Percentiles rank a stretch among this genome's conserved stretches.
phyloP scores from a whole-genome alignment of 371 early-diverging fungal genomes.

The Mortierella sp. region DNA sequence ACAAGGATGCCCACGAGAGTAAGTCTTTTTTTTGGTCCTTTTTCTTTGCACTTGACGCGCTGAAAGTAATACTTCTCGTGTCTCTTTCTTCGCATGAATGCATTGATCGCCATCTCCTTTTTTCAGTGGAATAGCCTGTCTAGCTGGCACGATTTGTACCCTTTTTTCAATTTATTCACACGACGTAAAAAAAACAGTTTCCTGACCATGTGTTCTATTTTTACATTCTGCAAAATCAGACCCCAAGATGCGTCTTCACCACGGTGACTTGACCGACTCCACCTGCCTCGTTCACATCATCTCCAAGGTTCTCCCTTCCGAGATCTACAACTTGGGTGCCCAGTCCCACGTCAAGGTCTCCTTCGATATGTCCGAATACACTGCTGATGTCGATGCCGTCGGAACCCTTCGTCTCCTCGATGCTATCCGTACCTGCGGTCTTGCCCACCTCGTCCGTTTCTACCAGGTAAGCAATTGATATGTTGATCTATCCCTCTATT shows the following conservation, averaged over 20 bases:
- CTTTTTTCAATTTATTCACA: too few relatives aligned
- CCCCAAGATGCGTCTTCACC: background rate
- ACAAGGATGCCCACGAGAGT: conserved; percentile 76
- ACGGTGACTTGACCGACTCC: background rate
- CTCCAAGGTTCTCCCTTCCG: background rate
- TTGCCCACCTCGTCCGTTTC: background rate
- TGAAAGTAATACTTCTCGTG: too few relatives aligned
- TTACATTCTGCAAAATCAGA: background rate
- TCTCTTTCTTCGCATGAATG: too few relatives aligned
- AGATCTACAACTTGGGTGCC: background rate
- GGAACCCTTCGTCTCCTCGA: background rate
- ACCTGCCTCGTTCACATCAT: background rate
- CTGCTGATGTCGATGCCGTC: background rate
- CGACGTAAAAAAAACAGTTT: too few relatives aligned
- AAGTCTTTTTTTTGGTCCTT: conserved; percentile 16
- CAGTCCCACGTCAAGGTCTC: background rate
- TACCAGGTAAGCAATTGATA: background rate
- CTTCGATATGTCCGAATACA: background rate
- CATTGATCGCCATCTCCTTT: too few relatives aligned
- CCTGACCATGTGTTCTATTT: too few relatives aligned
- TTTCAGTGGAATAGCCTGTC: too few relatives aligned
- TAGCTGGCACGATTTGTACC: too few relatives aligned
- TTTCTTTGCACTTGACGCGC: too few relatives aligned
- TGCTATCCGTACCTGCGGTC: background rate
- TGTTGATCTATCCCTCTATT: too few relatives aligned